A percentile compares a stretch with the other conserved stretches of the same genome.
Conservation (phyloP, 2,329 filamentous ascomycete species). For the Alternaria brassicicola region DNA sequence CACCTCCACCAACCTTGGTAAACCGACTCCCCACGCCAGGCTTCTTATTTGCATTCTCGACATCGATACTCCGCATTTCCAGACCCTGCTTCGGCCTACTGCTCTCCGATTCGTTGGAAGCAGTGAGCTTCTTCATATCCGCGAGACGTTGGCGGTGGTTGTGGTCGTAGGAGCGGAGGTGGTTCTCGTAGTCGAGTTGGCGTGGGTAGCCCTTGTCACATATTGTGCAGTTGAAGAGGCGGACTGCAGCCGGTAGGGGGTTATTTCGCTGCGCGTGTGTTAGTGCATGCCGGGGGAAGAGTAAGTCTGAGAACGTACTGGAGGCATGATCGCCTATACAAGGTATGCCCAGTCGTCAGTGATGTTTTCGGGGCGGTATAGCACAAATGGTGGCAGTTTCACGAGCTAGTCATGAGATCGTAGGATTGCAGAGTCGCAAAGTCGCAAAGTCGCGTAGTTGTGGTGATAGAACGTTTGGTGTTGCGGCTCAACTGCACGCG, state of each 20-base stretch:
- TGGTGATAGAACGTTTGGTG: slow-evolving; percentile 9
- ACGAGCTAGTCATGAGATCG: not conserved
- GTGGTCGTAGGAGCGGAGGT: slow-evolving; percentile 94
- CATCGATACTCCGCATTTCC: slow-evolving; percentile 35
- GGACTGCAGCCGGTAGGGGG: slow-evolving; percentile 52
- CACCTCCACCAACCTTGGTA: slow-evolving; percentile 33
- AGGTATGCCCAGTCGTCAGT: not conserved
- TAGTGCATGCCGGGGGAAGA: slow-evolving; percentile 49
- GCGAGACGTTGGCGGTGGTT: slow-evolving; percentile 76
- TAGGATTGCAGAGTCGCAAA: not conserved
- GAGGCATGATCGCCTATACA: slow-evolving; percentile 20
- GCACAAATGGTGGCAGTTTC: too few species aligned
- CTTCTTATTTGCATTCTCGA: slow-evolving; percentile 26
- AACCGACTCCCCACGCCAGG: slow-evolving; percentile 30
- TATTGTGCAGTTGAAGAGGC: slow-evolving; percentile 62
- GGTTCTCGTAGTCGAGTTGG: slow-evolving; percentile 95
- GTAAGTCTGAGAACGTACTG: slow-evolving; percentile 10
- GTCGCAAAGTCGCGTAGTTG: not conserved
- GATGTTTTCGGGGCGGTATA: not conserved
- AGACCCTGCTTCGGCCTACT: slow-evolving; percentile 26
- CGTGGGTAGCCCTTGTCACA: slow-evolving; percentile 93
- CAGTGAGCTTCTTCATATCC: slow-evolving; percentile 75
- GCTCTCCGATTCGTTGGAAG: slow-evolving; percentile 33
- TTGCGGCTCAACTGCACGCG: slow-evolving; percentile 18
- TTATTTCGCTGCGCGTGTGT: slow-evolving; percentile 45